phyloP scores from a whole-genome alignment of 257 asterid genomes.

The Nicotiana tomentosiformis region DNA sequence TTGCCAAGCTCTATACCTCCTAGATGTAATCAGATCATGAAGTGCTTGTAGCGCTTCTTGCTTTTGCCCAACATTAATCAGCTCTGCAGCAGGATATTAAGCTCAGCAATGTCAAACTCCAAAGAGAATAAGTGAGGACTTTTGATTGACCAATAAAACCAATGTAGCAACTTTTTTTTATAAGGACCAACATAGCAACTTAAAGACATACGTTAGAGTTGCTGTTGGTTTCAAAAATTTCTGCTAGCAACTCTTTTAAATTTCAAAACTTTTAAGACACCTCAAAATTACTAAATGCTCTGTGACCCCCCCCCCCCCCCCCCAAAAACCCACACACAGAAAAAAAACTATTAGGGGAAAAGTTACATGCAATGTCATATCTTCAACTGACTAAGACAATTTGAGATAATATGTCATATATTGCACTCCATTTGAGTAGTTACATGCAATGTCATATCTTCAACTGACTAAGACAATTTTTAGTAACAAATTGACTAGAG shows the following conservation, averaged over 20 bases:
- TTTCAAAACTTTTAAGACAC: not conserved
- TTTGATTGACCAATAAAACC: not conserved
- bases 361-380: not conserved
- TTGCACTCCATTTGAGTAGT: not conserved
- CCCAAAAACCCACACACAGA: not conserved
- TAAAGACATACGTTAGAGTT: not conserved
- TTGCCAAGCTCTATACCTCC: constrained; percentile 40
- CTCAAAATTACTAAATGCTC: not conserved
- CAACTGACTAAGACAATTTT: not conserved
- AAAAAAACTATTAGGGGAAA: not conserved
- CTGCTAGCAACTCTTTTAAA: not conserved
- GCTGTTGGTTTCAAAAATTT: not conserved
- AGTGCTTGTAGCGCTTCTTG: constrained; percentile 37
- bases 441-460: not conserved
- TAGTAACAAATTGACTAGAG: not conserved
- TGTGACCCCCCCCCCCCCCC: not conserved
- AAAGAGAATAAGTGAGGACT: not conserved
- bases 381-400: not conserved
- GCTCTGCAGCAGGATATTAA: constrained; percentile 20
- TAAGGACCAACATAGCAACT: not conserved
- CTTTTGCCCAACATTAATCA: constrained; percentile 35
- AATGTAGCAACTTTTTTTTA: not conserved
- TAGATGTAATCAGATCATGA: constrained; percentile 32
- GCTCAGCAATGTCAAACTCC: not conserved
- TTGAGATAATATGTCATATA: not conserved